Conservation (phyloP, 352 stramenopile species). For the Globisporangium paddicum region DNA sequence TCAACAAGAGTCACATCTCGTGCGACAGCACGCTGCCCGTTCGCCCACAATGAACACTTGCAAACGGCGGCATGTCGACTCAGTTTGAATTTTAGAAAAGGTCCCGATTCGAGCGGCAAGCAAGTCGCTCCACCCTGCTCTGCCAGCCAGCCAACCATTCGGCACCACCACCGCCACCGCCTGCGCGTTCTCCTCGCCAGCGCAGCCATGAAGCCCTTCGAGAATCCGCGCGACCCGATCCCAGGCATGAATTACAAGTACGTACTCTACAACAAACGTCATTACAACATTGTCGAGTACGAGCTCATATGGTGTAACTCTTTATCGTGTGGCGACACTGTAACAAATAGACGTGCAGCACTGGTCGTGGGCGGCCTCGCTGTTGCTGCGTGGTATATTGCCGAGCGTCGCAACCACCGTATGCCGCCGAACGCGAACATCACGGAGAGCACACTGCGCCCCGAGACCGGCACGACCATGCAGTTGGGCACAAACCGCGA, state of each 20-base stretch:
- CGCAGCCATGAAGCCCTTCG: background rate
- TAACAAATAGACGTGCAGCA: conserved; percentile 2
- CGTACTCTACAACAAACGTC: too few species aligned
- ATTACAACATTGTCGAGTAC: too few species aligned
- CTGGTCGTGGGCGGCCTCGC: conserved; percentile 24
- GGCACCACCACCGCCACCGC: background rate
- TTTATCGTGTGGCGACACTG: background rate
- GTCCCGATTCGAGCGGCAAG: too few species aligned
- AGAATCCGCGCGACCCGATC: background rate
- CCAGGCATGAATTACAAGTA: conserved; percentile 1
- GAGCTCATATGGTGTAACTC: too few species aligned
- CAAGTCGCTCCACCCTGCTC: too few species aligned
- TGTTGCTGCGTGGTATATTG: conserved; percentile 26
- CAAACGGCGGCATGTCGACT: too few species aligned
- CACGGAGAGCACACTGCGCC: background rate
- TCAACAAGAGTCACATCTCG: too few species aligned
- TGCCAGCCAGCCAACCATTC: too few species aligned
- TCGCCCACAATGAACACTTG: too few species aligned
- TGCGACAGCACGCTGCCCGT: too few species aligned
- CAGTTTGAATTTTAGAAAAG: too few species aligned
- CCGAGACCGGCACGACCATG: conserved; percentile 2
- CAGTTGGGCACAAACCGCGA: conserved; percentile 11
- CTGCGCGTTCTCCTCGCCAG: background rate
- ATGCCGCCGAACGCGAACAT: background rate
- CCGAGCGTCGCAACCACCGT: background rate